A percentile compares a stretch with the other conserved stretches of the same genome.
These are phyloP conservation scores for Ceratocystis papillata DNA, from an alignment of 2,329 filamentous ascomycete genomes.

Conservation along the genomic window DNA sequence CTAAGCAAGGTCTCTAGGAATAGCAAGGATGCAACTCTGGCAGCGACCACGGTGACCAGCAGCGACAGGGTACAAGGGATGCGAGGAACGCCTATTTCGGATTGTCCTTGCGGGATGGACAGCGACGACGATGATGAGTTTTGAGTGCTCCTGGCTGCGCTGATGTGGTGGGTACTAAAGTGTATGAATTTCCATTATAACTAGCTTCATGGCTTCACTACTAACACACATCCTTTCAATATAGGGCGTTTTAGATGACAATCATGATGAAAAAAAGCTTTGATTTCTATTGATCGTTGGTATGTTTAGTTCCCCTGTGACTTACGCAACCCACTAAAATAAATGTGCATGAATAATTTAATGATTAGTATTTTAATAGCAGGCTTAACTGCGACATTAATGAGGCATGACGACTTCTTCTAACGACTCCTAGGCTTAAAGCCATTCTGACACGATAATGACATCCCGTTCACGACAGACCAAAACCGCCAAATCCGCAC, in stretches of 20 bases:
- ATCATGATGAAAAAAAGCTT: not conserved
- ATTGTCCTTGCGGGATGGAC: not conserved
- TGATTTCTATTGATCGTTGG: not conserved
- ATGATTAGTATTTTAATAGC: not conserved
- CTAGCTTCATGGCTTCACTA: not conserved
- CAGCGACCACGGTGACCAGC: not conserved
- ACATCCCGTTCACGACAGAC: not conserved
- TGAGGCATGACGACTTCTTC: not conserved
- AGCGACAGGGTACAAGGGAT: not conserved
- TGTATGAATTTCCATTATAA: not conserved
- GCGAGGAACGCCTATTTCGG: not conserved
- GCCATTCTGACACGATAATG: not conserved
- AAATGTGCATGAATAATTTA: not conserved
- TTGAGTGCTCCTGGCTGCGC: not conserved
- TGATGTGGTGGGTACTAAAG: not conserved
- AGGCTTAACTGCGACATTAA: not conserved
- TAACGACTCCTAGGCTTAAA: not conserved
- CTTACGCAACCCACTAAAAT: too few relatives aligned
- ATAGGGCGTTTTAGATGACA: not conserved
- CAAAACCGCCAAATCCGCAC: not conserved
- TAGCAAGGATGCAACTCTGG: not conserved
- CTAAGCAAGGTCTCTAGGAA: conserved; percentile 10
- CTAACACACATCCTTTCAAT: not conserved
- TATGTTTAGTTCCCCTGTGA: not conserved
- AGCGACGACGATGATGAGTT: not conserved